phyloP scores from a whole-genome alignment of 2,329 filamentous ascomycete genomes.

The Chaetomium olivaceum region DNA sequence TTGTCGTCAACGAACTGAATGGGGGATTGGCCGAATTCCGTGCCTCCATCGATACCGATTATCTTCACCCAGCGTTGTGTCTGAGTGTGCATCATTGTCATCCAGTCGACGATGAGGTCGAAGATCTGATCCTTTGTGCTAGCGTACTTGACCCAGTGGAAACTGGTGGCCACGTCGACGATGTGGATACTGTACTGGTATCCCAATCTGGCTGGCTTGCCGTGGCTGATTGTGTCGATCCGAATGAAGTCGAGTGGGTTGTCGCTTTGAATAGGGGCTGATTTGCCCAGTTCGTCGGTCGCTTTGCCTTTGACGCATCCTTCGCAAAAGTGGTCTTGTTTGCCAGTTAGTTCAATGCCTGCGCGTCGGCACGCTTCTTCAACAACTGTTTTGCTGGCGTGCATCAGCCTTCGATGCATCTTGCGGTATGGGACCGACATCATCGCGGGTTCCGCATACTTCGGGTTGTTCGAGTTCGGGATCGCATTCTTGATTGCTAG shows the following conservation, averaged over 20 bases:
- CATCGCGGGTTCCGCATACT: not conserved
- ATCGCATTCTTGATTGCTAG: no score
- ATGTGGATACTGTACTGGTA: slow-evolving; percentile 3
- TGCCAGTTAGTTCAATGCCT: slow-evolving; percentile 34
- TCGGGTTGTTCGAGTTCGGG: no score
- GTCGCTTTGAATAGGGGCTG: not conserved
- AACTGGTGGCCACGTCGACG: not conserved
- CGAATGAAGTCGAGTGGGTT: not conserved
- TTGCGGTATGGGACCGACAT: not conserved
- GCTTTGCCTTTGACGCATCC: slow-evolving; percentile 39
- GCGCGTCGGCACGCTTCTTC: slow-evolving; percentile 45
- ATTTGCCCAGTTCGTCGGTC: slow-evolving; percentile 36
- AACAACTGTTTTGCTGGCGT: slow-evolving; percentile 50
- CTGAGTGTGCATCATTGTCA: not conserved
- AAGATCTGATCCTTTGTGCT: not conserved
- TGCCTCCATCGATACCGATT: not conserved
- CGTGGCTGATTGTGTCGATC: not conserved
- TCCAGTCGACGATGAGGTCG: not conserved
- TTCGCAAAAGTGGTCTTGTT: slow-evolving; percentile 6
- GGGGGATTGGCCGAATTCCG: not conserved
- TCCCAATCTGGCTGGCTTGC: not conserved
- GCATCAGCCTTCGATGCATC: slow-evolving; percentile 45
- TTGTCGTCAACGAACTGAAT: not conserved
- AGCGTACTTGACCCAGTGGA: slow-evolving; percentile 6
- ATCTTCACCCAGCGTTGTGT: not conserved